A percentile compares a stretch with the other conserved stretches of the same genome.
Conservation (phyloP, 2,329 filamentous ascomycete species). For the Delphinella strobiligena region DNA sequence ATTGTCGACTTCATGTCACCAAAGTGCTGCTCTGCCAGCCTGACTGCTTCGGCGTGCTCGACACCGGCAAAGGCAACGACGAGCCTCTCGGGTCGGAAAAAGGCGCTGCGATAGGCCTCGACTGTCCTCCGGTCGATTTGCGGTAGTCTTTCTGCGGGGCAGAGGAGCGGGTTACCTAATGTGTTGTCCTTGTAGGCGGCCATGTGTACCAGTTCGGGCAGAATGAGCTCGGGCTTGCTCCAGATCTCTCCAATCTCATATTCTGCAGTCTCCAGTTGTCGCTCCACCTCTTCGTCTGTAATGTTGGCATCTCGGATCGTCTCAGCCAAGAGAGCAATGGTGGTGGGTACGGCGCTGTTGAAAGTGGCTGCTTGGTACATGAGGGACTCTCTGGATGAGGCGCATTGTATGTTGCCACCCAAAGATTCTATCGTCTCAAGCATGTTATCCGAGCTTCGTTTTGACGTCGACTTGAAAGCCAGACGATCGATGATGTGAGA, state of each 20-base stretch:
- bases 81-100: conserved; percentile 82
- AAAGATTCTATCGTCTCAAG: conserved; percentile 76
- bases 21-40: conserved; percentile 72
- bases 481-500: conserved; percentile 94
- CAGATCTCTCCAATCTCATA: conserved; percentile 98
- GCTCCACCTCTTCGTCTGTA: conserved; percentile 72
- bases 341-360: conserved; percentile 77
- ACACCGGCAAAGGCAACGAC: conserved; percentile 94
- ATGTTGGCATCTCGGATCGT: conserved; percentile 80
- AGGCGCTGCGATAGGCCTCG: conserved; percentile 64
- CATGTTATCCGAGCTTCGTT: conserved; percentile 68
- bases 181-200: conserved; percentile 95
- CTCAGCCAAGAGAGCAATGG: conserved; percentile 77
- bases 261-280: conserved; percentile 80
- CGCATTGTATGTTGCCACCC: conserved; percentile 93
- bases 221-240: conserved; percentile 90
- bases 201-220: conserved; percentile 90
- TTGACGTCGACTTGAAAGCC: conserved; percentile 79
- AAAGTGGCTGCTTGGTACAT: conserved; percentile 99
- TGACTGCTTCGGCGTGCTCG: conserved; percentile 66
- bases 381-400: conserved; percentile 84
- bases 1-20: conserved; percentile 61
- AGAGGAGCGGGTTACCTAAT: conserved; percentile 82
- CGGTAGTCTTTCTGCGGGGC: conserved; percentile 68
- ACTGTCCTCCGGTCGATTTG: conserved; percentile 65